These are phyloP conservation scores for Neonectria neomacrospora DNA, from an alignment of 2,329 filamentous ascomycete species.

Conservation along the genomic window DNA sequence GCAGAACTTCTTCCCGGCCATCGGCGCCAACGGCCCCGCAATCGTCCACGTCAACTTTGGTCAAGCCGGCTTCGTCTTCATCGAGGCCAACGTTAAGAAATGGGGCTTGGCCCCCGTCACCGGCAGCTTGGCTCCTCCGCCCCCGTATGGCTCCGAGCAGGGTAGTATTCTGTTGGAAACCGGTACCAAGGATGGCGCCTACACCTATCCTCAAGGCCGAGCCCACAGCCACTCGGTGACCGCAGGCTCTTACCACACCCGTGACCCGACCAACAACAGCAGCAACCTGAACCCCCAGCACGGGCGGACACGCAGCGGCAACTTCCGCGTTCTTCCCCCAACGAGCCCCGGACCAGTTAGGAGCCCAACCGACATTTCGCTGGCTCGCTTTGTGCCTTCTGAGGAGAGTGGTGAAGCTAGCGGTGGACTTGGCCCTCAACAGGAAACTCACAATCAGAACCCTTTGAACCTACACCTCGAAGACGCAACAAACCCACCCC, in stretches of 20 bases:
- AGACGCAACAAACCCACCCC: constrained; percentile 71
- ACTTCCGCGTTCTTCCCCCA: constrained; percentile 78
- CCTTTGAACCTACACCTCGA: constrained; percentile 57
- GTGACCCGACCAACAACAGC: constrained; percentile 56
- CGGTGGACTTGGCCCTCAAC: constrained; percentile 40
- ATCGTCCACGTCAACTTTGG: constrained; percentile 97
- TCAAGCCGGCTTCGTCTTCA: constrained; percentile 97
- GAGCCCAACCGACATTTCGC: constrained; percentile 94
- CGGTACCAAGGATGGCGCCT: constrained; percentile 71
- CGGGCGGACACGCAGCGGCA: constrained; percentile 79
- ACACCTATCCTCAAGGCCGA: constrained; percentile 56
- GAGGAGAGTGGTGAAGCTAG: constrained; percentile 76
- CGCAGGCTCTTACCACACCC: constrained; percentile 52
- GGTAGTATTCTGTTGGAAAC: constrained; percentile 94
- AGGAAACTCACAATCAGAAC: constrained; percentile 50
- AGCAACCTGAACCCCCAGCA: constrained; percentile 70
- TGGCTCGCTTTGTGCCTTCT: constrained; percentile 81
- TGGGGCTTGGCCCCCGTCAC: constrained; percentile 98
- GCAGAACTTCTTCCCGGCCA: constrained; percentile 96
- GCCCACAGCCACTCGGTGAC: constrained; percentile 60
- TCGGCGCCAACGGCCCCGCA: constrained; percentile 95
- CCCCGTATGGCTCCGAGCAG: constrained; percentile 96
- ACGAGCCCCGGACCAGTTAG: constrained; percentile 89
- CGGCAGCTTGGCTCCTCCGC: constrained; percentile 91
- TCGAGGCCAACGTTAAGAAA: constrained; percentile 99